Percentiles rank a stretch among this genome's conserved stretches.
Conservation (phyloP, 2,329 filamentous ascomycete genomes). For the Penicillium sp. region DNA sequence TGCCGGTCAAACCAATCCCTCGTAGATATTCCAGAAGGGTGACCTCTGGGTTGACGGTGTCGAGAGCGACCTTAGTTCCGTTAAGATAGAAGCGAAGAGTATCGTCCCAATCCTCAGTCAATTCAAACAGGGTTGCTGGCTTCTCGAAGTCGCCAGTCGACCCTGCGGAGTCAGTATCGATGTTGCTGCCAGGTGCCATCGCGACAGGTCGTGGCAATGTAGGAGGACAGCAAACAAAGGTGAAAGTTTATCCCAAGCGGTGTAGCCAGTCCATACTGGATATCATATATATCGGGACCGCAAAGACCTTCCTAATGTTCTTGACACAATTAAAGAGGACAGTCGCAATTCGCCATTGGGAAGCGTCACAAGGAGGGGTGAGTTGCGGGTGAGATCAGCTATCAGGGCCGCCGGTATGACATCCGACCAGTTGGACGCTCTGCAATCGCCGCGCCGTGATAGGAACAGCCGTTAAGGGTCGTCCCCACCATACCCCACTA, state of each 20-base stretch:
- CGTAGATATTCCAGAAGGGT: constrained; percentile 92
- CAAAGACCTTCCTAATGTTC: constrained; percentile 23
- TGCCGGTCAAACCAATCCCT: constrained; percentile 90
- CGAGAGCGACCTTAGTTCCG: constrained; percentile 83
- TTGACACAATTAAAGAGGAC: constrained; percentile 9
- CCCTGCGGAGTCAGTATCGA: constrained; percentile 51
- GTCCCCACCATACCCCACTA: constrained; percentile 24
- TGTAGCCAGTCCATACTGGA: constrained; percentile 6
- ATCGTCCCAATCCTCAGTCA: constrained; percentile 82
- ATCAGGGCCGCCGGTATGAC: constrained; percentile 12
- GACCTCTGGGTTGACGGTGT: constrained; percentile 85
- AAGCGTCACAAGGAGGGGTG: constrained; percentile 12
- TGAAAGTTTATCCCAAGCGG: constrained; percentile 6
- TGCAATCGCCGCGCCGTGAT: constrained; percentile 4
- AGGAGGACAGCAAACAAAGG: constrained; percentile 7
- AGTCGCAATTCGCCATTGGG: not conserved
- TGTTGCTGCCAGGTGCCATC: constrained; percentile 62
- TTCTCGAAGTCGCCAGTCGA: constrained; percentile 52
- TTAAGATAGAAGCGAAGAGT: constrained; percentile 93
- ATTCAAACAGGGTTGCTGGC: constrained; percentile 55
- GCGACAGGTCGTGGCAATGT: constrained; percentile 7
- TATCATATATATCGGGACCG: constrained; percentile 13
- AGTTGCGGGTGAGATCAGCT: constrained; percentile 12
- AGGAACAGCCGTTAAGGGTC: not conserved
- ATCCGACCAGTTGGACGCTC: not conserved